phyloP scores from a whole-genome alignment of 2,329 filamentous ascomycete genomes.

The Fusarium austroafricanum region DNA sequence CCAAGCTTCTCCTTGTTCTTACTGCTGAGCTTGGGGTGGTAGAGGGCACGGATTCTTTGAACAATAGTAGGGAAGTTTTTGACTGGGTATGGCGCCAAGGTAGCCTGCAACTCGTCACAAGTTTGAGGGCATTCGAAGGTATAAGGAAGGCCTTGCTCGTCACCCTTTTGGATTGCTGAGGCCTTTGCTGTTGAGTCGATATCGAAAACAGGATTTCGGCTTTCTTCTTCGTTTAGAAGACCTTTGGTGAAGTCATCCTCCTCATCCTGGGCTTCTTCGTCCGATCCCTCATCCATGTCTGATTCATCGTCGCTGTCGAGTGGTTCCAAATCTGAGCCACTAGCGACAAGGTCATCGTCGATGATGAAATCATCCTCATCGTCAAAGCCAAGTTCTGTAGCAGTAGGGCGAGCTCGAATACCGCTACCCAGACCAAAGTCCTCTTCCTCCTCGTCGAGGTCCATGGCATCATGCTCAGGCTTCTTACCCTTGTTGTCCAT shows the following conservation, averaged over 20 bases:
- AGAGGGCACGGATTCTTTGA: slow-evolving; percentile 89
- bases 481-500: slow-evolving; percentile 55
- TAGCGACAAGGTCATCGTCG: slow-evolving; percentile 88
- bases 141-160: slow-evolving; percentile 75
- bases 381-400: slow-evolving; percentile 77
- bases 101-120: slow-evolving; percentile 77
- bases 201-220: slow-evolving; percentile 64
- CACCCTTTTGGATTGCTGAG: slow-evolving; percentile 50
- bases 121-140: slow-evolving; percentile 87
- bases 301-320: slow-evolving; percentile 66
- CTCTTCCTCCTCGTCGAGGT: slow-evolving; percentile 60
- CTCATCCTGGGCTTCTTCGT: slow-evolving; percentile 54
- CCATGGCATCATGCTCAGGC: slow-evolving; percentile 52
- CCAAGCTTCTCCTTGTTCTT: slow-evolving; percentile 87
- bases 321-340: slow-evolving; percentile 76
- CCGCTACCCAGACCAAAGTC: slow-evolving; percentile 71
- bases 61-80: slow-evolving; percentile 81
- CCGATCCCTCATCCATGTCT: slow-evolving; percentile 57
- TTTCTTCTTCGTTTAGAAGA: slow-evolving; percentile 70
- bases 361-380: slow-evolving; percentile 95
- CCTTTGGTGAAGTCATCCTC: slow-evolving; percentile 76
- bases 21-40: slow-evolving; percentile 86
- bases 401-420: slow-evolving; percentile 67
- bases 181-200: slow-evolving; percentile 53
- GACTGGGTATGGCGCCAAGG: slow-evolving; percentile 70